Conservation (phyloP, 192 early-diverging fungal genomes). For the Entrophospora sp. region DNA sequence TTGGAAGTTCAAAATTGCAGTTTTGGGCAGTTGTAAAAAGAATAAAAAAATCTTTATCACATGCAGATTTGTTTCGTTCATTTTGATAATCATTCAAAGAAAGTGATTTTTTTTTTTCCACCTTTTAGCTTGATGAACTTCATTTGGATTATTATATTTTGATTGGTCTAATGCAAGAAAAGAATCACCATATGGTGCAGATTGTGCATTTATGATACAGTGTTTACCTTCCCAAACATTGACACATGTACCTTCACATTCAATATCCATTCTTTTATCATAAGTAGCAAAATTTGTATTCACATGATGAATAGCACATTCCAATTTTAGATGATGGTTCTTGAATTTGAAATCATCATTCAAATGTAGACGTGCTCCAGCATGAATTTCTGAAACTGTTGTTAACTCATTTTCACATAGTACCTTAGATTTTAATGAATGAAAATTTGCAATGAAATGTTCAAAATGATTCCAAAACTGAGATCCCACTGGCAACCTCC, state of each 20-base stretch:
- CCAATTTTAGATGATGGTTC: conserved; percentile 10
- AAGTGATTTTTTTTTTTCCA: background rate
- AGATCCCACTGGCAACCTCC: background rate
- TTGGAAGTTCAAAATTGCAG: conserved; percentile 20
- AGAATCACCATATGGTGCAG: conserved; percentile 20
- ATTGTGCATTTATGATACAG: conserved; percentile 1
- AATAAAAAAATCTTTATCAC: conserved; percentile 27
- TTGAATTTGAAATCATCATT: conserved; percentile 3
- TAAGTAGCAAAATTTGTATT: conserved; percentile 15
- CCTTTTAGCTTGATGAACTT: conserved; percentile 22
- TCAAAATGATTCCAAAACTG: background rate
- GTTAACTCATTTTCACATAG: background rate
- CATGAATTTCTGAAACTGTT: conserved; percentile 6
- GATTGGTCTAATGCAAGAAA: conserved; percentile 5
- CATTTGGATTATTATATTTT: conserved; percentile 16
- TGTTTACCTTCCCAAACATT: background rate
- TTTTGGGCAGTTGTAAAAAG: conserved; percentile 19
- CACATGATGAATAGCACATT: conserved; percentile 8
- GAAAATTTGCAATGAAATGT: conserved; percentile 7
- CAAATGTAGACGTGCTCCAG: conserved; percentile 9
- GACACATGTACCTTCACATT: background rate
- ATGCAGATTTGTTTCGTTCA: conserved; percentile 25
- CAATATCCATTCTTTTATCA: background rate
- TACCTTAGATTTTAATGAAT: background rate
- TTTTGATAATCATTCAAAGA: background rate